A percentile compares a stretch with the other conserved stretches of the same genome.
Evolutionary conservation across 2,329 filamentous ascomycete species (phyloP).

Genomic region (Zymoseptoria brevis): DNA sequence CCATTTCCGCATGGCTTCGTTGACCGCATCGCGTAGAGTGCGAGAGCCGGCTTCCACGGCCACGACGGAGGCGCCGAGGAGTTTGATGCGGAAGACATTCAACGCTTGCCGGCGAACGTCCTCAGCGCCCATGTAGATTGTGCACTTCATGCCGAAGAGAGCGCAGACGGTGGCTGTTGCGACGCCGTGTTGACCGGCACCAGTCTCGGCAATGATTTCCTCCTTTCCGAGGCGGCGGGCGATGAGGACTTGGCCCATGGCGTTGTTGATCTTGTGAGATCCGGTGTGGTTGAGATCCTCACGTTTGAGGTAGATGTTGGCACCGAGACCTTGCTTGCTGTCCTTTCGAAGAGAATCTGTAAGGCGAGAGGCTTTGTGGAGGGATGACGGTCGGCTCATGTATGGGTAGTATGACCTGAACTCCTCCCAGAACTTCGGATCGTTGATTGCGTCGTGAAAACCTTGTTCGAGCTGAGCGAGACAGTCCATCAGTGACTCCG

Average conservation of each 20-base stretch:
- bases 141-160: conserved; percentile 97
- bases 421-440: conserved; percentile 93
- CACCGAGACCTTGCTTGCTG: conserved; percentile 59
- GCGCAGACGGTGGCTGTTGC: conserved; percentile 95
- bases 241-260: conserved; percentile 82
- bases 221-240: conserved; percentile 85
- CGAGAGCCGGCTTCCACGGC: conserved; percentile 85
- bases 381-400: conserved; percentile 88
- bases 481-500: conserved; percentile 96
- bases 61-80: conserved; percentile 86
- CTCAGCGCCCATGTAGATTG: conserved; percentile 96
- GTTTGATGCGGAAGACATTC: conserved; percentile 97
- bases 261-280: conserved; percentile 99
- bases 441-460: conserved; percentile 79
- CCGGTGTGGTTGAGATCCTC: conserved; percentile 98
- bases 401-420: conserved; percentile 93
- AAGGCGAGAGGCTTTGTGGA: conserved; percentile 81
- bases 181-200: conserved; percentile 94
- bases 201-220: conserved; percentile 95
- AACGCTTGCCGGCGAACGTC: conserved; percentile 92
- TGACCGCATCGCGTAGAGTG: conserved; percentile 60
- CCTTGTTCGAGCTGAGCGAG: conserved; percentile 81
- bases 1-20: conserved; percentile 91
- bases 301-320: conserved; percentile 95
- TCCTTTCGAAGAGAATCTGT: conserved; percentile 50